These are phyloP conservation scores for Dendrobium chrysotoxum DNA, from an alignment of 106 monocot species.

Conservation along the genomic window DNA sequence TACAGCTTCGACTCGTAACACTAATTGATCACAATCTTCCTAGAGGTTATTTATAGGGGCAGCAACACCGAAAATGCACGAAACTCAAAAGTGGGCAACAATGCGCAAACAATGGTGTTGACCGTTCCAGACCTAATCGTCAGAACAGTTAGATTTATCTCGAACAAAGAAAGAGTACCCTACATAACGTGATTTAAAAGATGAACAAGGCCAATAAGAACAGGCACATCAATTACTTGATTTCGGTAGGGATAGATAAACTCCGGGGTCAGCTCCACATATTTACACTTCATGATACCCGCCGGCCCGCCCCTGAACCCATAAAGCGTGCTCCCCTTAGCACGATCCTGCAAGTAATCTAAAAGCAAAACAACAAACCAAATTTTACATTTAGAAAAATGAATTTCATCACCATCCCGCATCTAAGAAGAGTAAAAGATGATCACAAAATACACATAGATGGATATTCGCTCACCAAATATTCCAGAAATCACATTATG, in stretches of 20 bases:
- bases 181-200: neutral
- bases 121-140: neutral
- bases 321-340: slow-evolving; percentile 62
- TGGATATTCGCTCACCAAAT: slow-evolving; percentile 43
- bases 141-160: neutral
- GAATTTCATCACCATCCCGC: neutral
- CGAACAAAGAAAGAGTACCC: neutral
- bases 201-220: neutral
- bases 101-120: neutral
- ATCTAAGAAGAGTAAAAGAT: neutral
- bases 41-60: neutral
- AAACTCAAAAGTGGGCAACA: neutral
- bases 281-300: slow-evolving; percentile 93
- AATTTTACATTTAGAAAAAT: neutral
- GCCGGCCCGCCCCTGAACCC: slow-evolving; percentile 97
- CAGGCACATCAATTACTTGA: slow-evolving; percentile 44
- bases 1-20: no score
- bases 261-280: slow-evolving; percentile 71
- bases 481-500: slow-evolving; percentile 98
- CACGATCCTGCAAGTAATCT: slow-evolving; percentile 85
- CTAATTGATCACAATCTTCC: neutral
- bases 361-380: slow-evolving; percentile 3
- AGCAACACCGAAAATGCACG: neutral
- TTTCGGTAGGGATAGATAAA: slow-evolving; percentile 93
- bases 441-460: neutral